Evolutionary conservation across 73 alveolate species (phyloP).

Genomic region (Paramecium pentaurelia): DNA sequence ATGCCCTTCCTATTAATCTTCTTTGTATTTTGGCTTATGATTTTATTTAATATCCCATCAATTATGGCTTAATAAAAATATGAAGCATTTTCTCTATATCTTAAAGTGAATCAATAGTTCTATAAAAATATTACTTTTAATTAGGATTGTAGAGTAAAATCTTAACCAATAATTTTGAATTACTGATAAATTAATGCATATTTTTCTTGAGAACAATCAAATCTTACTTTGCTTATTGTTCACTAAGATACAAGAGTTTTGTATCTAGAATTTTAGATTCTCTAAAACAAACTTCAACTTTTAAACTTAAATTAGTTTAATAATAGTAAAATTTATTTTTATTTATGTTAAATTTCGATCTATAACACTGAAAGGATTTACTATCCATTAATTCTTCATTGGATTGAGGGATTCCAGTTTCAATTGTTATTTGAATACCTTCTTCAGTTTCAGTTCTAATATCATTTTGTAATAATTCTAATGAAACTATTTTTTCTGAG

Average conservation of each 20-base stretch:
- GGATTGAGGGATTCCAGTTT: not conserved
- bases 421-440: not conserved
- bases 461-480: not conserved
- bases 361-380: not conserved
- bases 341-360: not conserved
- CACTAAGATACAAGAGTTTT: not conserved
- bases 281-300: not conserved
- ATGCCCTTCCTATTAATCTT: not conserved
- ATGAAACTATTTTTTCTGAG: not conserved
- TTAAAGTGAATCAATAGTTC: not conserved
- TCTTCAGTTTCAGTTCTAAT: not conserved
- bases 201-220: not conserved
- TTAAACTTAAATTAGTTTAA: not conserved
- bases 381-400: not conserved
- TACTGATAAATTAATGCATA: not conserved
- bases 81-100: not conserved
- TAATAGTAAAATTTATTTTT: not conserved
- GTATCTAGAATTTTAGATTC: not conserved
- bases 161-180: not conserved
- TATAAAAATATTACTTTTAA: not conserved
- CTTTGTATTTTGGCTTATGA: not conserved
- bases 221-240: conserved; percentile 21
- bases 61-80: not conserved
- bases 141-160: not conserved
- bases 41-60: not conserved